Conservation (phyloP, 1,139 yeast species). For the Sugiyamaella japonica region DNA sequence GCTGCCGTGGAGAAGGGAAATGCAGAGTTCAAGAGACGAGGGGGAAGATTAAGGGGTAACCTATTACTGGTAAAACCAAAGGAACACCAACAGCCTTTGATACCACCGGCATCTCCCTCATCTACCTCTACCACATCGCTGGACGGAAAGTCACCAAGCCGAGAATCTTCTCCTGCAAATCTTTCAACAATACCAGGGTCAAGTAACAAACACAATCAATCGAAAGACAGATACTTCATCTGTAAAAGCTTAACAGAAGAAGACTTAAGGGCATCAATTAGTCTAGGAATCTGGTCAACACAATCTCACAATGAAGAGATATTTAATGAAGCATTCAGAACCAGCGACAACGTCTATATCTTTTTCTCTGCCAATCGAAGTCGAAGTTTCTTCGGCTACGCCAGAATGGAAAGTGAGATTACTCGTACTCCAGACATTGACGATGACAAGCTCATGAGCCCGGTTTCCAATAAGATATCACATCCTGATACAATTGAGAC, state of each 20-base stretch:
- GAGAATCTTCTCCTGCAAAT: background rate
- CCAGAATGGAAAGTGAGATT: slow-evolving; percentile 40
- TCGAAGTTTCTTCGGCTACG: slow-evolving; percentile 45
- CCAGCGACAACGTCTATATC: slow-evolving; percentile 41
- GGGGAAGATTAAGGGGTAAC: slow-evolving; percentile 37
- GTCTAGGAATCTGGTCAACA: slow-evolving; percentile 43
- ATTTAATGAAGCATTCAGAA: slow-evolving; percentile 41
- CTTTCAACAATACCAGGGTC: background rate
- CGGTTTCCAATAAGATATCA: slow-evolving; percentile 6
- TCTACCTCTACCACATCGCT: background rate
- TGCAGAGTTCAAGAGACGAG: slow-evolving; percentile 33
- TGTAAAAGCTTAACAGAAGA: slow-evolving; percentile 44
- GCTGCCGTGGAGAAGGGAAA: slow-evolving; percentile 39
- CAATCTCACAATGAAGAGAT: slow-evolving; percentile 43
- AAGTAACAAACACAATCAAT: background rate
- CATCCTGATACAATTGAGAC: slow-evolving; percentile 29
- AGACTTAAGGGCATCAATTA: slow-evolving; percentile 41
- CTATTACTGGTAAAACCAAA: slow-evolving; percentile 37
- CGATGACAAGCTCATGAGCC: background rate
- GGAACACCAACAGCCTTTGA: background rate
- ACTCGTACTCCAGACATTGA: slow-evolving; percentile 12
- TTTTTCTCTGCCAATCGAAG: slow-evolving; percentile 45
- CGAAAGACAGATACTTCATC: slow-evolving; percentile 40
- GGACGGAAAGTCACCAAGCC: background rate
- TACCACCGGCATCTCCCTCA: background rate